phyloP scores from a whole-genome alignment of 306 rosid genomes.

The Cicer cuneatum region DNA sequence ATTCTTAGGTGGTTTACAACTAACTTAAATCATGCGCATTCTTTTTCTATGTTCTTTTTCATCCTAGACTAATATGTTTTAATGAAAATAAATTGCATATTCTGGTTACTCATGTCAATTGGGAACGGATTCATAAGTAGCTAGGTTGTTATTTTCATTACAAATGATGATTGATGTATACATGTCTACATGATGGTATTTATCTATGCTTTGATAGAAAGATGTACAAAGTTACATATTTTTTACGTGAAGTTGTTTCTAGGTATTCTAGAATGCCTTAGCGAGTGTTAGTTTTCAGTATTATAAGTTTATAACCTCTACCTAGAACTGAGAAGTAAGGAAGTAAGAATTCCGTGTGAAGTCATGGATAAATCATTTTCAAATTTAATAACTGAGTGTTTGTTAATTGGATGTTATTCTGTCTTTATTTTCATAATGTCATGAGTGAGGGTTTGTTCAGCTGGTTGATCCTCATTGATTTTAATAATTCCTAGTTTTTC shows the following conservation, averaged over 20 bases:
- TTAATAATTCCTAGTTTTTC: constrained; percentile 19
- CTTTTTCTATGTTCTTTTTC: neutral
- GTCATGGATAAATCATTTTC: constrained; percentile 27
- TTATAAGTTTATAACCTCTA: neutral
- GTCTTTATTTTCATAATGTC: constrained; percentile 23
- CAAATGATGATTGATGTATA: neutral
- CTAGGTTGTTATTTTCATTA: constrained; percentile 14
- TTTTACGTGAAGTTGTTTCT: constrained; percentile 2
- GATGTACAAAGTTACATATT: constrained; percentile 2
- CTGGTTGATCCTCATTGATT: constrained; percentile 18
- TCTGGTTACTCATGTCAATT: neutral
- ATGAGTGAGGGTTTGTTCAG: constrained; percentile 35
- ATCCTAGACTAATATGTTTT: neutral
- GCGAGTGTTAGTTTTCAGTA: constrained; percentile 1
- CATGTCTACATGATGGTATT: neutral
- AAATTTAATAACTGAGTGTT: constrained; percentile 2
- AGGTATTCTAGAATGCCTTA: constrained; percentile 36
- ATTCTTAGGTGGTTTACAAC: no score
- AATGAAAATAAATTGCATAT: neutral
- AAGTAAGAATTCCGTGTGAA: constrained; percentile 26
- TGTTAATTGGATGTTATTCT: constrained; percentile 32
- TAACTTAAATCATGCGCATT: no score
- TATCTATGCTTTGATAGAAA: constrained; percentile 27
- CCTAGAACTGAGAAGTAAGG: constrained; percentile 20
- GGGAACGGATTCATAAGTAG: constrained; percentile 3